These are phyloP conservation scores for Cystobasidium onofrii DNA, from an alignment of 768 basidiomycete genomes.

Conservation along the genomic window DNA sequence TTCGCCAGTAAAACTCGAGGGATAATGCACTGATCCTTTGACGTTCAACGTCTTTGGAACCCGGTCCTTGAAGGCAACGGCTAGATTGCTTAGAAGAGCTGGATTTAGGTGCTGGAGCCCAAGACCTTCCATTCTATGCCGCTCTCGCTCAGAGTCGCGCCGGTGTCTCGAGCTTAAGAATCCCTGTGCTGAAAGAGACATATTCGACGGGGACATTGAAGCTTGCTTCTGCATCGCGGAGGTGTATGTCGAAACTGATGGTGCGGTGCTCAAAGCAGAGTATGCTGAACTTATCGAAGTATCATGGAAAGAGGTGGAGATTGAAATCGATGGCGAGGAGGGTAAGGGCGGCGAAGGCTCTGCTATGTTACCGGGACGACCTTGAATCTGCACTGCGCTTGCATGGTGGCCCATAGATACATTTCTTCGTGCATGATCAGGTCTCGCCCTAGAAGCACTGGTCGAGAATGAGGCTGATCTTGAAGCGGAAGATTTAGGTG, in stretches of 20 bases:
- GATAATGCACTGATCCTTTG: constrained; percentile 87
- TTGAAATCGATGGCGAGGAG: constrained; percentile 12
- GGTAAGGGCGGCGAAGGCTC: constrained; percentile 20
- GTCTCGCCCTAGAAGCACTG: background rate
- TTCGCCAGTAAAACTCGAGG: constrained; percentile 82
- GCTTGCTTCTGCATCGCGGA: constrained; percentile 10
- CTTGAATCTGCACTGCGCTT: background rate
- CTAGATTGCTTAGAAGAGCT: constrained; percentile 75
- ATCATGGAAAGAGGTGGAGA: constrained; percentile 9
- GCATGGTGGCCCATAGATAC: background rate
- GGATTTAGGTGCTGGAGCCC: constrained; percentile 56
- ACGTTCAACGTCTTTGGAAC: constrained; percentile 78
- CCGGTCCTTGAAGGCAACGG: constrained; percentile 78
- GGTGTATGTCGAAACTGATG: constrained; percentile 4
- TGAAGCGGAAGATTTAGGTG: background rate
- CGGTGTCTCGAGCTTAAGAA: background rate
- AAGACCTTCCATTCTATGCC: background rate
- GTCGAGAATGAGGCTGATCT: constrained; percentile 8
- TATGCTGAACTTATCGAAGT: constrained; percentile 7
- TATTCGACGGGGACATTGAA: constrained; percentile 13
- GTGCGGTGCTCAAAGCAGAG: background rate
- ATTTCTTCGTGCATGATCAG: background rate
- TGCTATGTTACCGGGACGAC: background rate
- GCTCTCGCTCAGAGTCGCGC: background rate
- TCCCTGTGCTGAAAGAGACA: background rate